A percentile compares a stretch with the other conserved stretches of the same genome.
phyloP scores from a whole-genome alignment of 2,329 filamentous ascomycete species.

The Colletotrichum liaoningense region DNA sequence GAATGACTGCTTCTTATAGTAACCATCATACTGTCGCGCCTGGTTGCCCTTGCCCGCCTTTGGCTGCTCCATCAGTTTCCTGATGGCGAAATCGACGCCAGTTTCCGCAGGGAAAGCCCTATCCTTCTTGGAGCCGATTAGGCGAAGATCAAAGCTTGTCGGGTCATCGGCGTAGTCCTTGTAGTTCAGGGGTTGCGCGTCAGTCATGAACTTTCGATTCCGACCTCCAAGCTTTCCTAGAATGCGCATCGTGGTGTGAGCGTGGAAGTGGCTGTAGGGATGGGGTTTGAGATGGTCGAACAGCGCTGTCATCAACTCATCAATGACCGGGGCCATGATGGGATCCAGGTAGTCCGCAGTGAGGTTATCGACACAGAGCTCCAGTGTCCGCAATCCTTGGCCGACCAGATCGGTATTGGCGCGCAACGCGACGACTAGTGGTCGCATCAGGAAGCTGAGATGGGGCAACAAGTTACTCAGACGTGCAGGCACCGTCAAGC shows the following conservation, averaged over 20 bases:
- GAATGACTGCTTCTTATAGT: constrained; percentile 94
- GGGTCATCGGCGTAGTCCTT: constrained; percentile 88
- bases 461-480: constrained; percentile 96
- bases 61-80: constrained; percentile 84
- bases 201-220: constrained; percentile 95
- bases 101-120: constrained; percentile 87
- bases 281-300: constrained; percentile 95
- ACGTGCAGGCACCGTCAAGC: constrained; percentile 92
- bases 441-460: constrained; percentile 95
- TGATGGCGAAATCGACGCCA: constrained; percentile 88
- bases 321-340: constrained; percentile 99
- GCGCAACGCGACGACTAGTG: constrained; percentile 92
- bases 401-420: constrained; percentile 94
- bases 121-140: constrained; percentile 91
- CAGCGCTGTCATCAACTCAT: constrained; percentile 96
- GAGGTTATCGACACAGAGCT: constrained; percentile 97
- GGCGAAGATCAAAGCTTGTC: constrained; percentile 86
- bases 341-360: constrained; percentile 98
- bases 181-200: constrained; percentile 85
- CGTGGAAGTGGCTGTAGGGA: constrained; percentile 96
- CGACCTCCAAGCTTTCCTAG: constrained; percentile 95
- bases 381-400: constrained; percentile 91
- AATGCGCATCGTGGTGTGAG: constrained; percentile 97
- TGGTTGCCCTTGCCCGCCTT: constrained; percentile 67
- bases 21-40: constrained; percentile 76